Evolutionary conservation across 768 basidiomycete species (phyloP), one percentile per base, ranked within the genome.

Genomic region (Lactarius indigo): DNA sequence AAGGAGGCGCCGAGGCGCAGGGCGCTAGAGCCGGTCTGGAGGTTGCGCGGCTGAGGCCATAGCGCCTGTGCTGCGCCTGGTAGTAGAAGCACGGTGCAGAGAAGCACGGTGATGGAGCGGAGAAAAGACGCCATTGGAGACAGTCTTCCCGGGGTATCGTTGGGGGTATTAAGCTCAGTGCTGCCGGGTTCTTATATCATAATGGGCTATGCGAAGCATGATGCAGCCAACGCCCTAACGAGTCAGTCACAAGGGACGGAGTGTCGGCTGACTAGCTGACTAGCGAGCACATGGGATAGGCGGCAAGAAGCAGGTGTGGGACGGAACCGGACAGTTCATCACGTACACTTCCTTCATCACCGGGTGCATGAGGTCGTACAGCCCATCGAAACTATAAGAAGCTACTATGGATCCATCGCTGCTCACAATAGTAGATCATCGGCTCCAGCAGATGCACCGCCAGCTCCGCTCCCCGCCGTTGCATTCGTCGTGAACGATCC

Each of bases 1-100:
- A 91, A 90, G 33, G 72, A 64, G 0, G 79, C 70, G 0, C 84
- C 78, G 57, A 91, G 82, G 23, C 66, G 70, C 37, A 79, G 68
- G 9, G 75, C 68, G 5, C 60, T 70, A 5, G 73, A 65, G 35
- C 80, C 80, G 0, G 76, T 74, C 39, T 65, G 18, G 57, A 77
- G 33, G 17, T 31, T 59, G 54, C 67, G 71, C 0, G 80, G 80
- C 54, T 72, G 73, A 3, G 80, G 80, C 80, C 80, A 81, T 64
- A 79, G 70, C 17, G 74, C 76, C 26, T 64, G 37, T 1, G 63
- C 72, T 2, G 72, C 64, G 3, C 65, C 61, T 18, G 65, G 66
- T 5, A 75, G 69, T 37, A 75, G 41, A 57, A 75, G 55, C 8
- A 70, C 63, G 5, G 70, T 57, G 61, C 71, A 63, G 23, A 74